Evolutionary conservation across 352 stramenopile genomes (phyloP).

Genomic region (Blastocystis sp.): DNA sequence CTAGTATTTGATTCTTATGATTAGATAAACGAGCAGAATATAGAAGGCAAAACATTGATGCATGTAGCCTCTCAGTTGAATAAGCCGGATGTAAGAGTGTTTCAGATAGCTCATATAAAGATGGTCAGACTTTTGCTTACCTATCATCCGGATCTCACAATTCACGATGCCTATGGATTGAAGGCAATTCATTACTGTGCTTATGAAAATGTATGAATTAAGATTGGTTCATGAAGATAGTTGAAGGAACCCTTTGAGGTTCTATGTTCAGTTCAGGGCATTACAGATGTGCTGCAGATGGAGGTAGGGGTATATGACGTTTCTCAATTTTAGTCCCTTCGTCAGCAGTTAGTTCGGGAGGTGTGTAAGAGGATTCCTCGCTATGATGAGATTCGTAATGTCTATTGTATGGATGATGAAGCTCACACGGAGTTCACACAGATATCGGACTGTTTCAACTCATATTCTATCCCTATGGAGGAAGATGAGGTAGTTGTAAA

Average conservation of each 20-base stretch:
- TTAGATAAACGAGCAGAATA: conserved; percentile 28
- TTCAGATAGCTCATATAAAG: background rate
- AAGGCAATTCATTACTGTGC: conserved; percentile 19
- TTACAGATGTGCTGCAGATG: background rate
- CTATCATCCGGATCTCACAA: background rate
- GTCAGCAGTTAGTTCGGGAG: conserved; percentile 20
- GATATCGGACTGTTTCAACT: background rate
- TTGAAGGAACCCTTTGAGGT: background rate
- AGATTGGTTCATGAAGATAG: background rate
- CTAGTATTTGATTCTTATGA: background rate
- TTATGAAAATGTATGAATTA: background rate
- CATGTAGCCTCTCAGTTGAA: conserved; percentile 22
- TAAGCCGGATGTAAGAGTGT: background rate
- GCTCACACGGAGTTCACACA: background rate
- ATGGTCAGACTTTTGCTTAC: conserved; percentile 17
- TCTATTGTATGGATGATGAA: background rate
- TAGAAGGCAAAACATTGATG: conserved; percentile 29
- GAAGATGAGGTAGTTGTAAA: background rate
- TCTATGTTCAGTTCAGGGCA: background rate
- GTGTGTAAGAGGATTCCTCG: background rate
- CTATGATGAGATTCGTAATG: conserved; percentile 17
- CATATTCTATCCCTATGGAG: background rate
- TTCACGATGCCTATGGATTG: background rate
- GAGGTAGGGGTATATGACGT: background rate
- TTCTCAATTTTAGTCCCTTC: background rate